Base-by-base conservation (phyloP, 2,329 filamentous ascomycete genomes). In the Myrmaecium sp. region DNA sequence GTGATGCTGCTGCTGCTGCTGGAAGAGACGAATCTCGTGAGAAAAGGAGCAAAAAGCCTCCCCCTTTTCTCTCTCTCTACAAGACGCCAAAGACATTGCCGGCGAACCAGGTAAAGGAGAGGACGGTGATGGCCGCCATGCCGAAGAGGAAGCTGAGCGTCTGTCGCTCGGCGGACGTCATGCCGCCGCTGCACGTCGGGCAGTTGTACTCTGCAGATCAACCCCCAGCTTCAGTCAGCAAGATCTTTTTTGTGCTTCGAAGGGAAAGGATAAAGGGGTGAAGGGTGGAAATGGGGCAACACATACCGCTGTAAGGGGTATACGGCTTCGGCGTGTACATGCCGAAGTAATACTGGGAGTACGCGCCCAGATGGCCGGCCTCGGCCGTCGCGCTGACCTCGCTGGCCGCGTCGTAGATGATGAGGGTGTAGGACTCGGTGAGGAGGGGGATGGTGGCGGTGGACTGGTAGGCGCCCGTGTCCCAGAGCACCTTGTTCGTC, bases 361-460 rank as follows among this genome's bases (percentile, higher is more conserved):
- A 62, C 3, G 58, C 52, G 10, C 51, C 55, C 22, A 77, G 45
- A 40, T 71, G 60, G 5, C 72, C 72, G 0, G 70, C 55, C 9
- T 42, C 44, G 2, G 69, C 50, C 11, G 57, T 50, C 4, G 66
- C 64, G 12, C 51, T 64, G 21, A 66, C 50, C 10, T 57, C 60
- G 33, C 58, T 59, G 15, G 55, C 52, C 5, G 64, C 56, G 45
- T 77, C 72, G 39, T 71, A 66, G 30, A 77, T 61, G 29, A 70
- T 52, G 21, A 77, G 54, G 1, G 69, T 75, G 46, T 76, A 77
- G 23, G 60, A 69, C 24, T 69, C 69, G 6, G 53, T 58, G 18
- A 72, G 46, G 28, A 74, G 53, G 5, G 63, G 62, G 11, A 57
- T 45, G 5, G 60, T 58, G 5, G 53, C 57, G 6, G 56, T 58